Evolutionary conservation across 2,329 filamentous ascomycete species (phyloP), one percentile per base, ranked within the genome.

Genomic region (Trematosphaeria pertusa): DNA sequence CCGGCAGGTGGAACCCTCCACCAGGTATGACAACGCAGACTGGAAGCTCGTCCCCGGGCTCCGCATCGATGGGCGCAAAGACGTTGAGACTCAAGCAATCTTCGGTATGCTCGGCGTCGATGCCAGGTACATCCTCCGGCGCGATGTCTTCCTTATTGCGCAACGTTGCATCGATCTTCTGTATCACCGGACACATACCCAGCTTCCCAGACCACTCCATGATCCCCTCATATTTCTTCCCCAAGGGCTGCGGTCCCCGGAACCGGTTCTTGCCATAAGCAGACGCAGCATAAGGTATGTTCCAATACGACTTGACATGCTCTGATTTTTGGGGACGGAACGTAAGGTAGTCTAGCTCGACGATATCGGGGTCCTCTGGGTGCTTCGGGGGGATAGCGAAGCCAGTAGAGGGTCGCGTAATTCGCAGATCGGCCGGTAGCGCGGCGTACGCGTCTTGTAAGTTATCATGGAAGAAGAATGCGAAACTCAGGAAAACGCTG

Each of bases 11-110:
- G 60, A 75, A 75, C 0, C 73, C 73, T 32, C 73, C 75, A 5
- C 75, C 75, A 17, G 76, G 76, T 59, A 77, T 77, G 50, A 76
- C 77, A 1, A 78, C 70, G 15, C 74, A 56, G 0, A 76, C 73
- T 21, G 72, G 59, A 10, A 69, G 39, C 28, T 69, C 64, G 19
- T 69, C 65, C 9, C 65, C 65, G 20, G 64, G 42, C 37, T 67
- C 57, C 9, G 65, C 65, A 46, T 69, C 65, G 24, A 62, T 53
- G 3, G 65, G 65, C 22, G 62, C 62, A 40, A 69, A 69, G 7
- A 69, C 65, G 32, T 69, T 67, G 15, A 78, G 58, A 53, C 72
- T 77, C 55, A 78, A 48, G 41, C 76, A 78, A 20, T 78, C 74
- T 42, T 69, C 65, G 1, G 63, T 69, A 17, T 41, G 51, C 17